Evolutionary conservation across 805 yeast species (phyloP).

Genomic region (Komagataella populi): DNA sequence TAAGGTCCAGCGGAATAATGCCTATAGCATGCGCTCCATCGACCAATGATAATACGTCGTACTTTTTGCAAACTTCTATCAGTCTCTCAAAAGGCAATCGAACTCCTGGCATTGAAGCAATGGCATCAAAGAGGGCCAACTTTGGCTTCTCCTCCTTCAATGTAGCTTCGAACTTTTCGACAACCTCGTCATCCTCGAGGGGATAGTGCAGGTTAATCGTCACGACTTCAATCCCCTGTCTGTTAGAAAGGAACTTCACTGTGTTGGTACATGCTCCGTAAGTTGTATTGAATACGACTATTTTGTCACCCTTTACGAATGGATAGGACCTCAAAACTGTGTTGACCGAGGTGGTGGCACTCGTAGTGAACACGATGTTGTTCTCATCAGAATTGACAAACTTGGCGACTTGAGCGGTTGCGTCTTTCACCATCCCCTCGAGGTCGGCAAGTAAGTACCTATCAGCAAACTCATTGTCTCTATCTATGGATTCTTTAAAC

Average conservation of each 20-base stretch:
- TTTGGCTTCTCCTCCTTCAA: conserved; percentile 16
- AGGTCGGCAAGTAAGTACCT: conserved; percentile 19
- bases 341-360: conserved; percentile 51
- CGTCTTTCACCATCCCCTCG: conserved; percentile 15
- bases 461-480: conserved; percentile 32
- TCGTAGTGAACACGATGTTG: conserved; percentile 37
- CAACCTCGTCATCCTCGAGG: conserved; percentile 24
- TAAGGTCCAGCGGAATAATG: conserved; percentile 27
- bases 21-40: conserved; percentile 73
- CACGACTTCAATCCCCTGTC: conserved; percentile 20
- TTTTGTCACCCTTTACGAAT: conserved; percentile 34
- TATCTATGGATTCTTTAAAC: conserved; percentile 15
- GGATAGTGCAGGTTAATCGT: conserved; percentile 29
- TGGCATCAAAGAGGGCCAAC: conserved; percentile 40
- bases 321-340: conserved; percentile 40
- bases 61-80: conserved; percentile 27
- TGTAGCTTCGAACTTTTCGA: conserved; percentile 17
- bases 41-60: conserved; percentile 37
- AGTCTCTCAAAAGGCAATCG: conserved; percentile 40
- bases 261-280: conserved; percentile 45
- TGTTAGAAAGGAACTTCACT: conserved; percentile 24
- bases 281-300: conserved; percentile 33
- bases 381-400: conserved; percentile 32
- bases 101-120: conserved; percentile 54
- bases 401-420: conserved; percentile 24